A percentile compares a stretch with the other conserved stretches of the same genome.
These are phyloP conservation scores for Tricholoma terreum DNA, from an alignment of 768 basidiomycete species.

Conservation along the genomic window DNA sequence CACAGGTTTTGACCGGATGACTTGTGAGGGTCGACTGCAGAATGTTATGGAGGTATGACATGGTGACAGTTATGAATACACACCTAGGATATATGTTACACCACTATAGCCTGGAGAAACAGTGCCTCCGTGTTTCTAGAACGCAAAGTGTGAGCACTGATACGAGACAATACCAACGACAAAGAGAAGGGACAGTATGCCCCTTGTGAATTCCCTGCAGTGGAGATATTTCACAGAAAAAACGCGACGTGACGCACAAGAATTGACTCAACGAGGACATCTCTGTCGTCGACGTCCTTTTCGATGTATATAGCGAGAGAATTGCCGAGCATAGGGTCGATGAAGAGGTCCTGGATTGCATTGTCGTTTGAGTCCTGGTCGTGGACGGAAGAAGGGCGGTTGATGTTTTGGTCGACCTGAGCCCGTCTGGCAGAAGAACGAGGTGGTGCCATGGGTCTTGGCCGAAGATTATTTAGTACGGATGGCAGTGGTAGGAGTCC, in stretches of 20 bases:
- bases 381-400: slow-evolving; percentile 27
- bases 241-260: slow-evolving; percentile 45
- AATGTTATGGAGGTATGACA: slow-evolving; percentile 8
- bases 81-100: slow-evolving; percentile 78
- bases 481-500: slow-evolving; percentile 50
- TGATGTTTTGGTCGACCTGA: slow-evolving; percentile 34
- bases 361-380: slow-evolving; percentile 31
- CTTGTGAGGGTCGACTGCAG: slow-evolving; percentile 74
- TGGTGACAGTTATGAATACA: slow-evolving; percentile 17
- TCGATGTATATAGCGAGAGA: slow-evolving; percentile 76
- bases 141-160: slow-evolving; percentile 5
- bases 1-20: slow-evolving; percentile 79
- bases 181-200: background rate
- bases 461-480: slow-evolving; percentile 34
- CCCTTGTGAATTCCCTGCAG: background rate
- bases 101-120: slow-evolving; percentile 75
- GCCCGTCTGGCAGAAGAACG: slow-evolving; percentile 54
- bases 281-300: slow-evolving; percentile 74
- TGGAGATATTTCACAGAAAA: background rate
- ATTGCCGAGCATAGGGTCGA: slow-evolving; percentile 80
- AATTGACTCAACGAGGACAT: slow-evolving; percentile 59
- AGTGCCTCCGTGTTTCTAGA: slow-evolving; percentile 74
- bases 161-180: background rate
- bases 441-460: slow-evolving; percentile 83
- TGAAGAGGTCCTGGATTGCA: slow-evolving; percentile 54